Conservation (phyloP, 805 yeast genomes). For the Schizosaccharomyces osmophilus region DNA sequence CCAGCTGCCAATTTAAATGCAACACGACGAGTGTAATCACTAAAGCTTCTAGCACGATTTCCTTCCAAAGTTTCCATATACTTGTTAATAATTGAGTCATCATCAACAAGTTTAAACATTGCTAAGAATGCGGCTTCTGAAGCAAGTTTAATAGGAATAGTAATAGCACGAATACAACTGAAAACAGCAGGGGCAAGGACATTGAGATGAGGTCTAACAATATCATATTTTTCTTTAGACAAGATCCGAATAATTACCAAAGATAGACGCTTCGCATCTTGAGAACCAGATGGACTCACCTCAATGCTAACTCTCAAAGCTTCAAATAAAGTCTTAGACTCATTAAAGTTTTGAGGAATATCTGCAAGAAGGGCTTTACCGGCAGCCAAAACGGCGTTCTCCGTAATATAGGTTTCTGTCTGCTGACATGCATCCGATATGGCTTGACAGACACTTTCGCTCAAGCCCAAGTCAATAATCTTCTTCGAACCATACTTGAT, state of each 20-base stretch:
- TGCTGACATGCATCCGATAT: slow-evolving; percentile 23
- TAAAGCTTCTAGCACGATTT: slow-evolving; percentile 36
- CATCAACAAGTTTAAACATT: slow-evolving; percentile 48
- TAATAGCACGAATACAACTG: slow-evolving; percentile 59
- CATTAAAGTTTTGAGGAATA: slow-evolving; percentile 15
- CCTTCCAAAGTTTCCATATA: slow-evolving; percentile 28
- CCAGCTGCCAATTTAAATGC: slow-evolving; percentile 66
- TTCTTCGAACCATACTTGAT: background rate
- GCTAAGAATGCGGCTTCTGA: slow-evolving; percentile 76
- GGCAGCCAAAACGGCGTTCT: slow-evolving; percentile 51
- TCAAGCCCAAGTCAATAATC: slow-evolving; percentile 24
- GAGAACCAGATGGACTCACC: slow-evolving; percentile 34
- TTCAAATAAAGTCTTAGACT: slow-evolving; percentile 20
- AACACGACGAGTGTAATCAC: slow-evolving; percentile 76
- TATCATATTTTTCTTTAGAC: slow-evolving; percentile 31
- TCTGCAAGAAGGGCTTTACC: slow-evolving; percentile 45
- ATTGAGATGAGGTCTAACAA: slow-evolving; percentile 26
- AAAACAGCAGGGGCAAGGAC: slow-evolving; percentile 55
- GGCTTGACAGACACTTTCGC: slow-evolving; percentile 25
- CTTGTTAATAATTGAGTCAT: slow-evolving; percentile 20
- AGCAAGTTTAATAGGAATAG: slow-evolving; percentile 78
- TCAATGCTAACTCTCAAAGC: slow-evolving; percentile 26
- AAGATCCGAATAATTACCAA: slow-evolving; percentile 54
- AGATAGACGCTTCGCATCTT: slow-evolving; percentile 58
- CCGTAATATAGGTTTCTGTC: slow-evolving; percentile 19